A percentile compares a stretch with the other conserved stretches of the same genome.
phyloP scores from a whole-genome alignment of 495 filamentous ascomycete genomes.

The Xanthoparmelia taractica region DNA sequence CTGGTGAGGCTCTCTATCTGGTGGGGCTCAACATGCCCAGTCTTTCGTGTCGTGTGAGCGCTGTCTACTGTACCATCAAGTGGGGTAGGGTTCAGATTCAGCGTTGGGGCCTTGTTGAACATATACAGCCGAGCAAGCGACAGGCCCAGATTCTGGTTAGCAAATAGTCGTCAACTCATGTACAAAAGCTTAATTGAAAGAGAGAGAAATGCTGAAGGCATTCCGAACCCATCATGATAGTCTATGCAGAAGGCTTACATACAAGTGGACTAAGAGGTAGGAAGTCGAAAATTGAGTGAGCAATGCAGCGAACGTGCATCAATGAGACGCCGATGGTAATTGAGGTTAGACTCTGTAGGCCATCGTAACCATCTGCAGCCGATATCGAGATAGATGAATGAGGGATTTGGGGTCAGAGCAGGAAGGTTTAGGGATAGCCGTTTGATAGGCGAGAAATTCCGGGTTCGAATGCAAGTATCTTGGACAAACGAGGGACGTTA shows the following conservation, averaged over 20 bases:
- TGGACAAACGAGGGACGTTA: background rate
- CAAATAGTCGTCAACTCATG: conserved; percentile 5
- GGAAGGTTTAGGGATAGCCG: background rate
- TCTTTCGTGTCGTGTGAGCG: conserved; percentile 1
- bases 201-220: background rate
- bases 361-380: background rate
- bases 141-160: conserved; percentile 1
- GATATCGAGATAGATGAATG: background rate
- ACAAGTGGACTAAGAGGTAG: background rate
- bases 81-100: conserved; percentile 11
- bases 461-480: background rate
- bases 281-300: background rate
- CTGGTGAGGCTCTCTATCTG: background rate
- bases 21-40: background rate
- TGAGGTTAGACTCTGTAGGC: background rate
- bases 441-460: background rate
- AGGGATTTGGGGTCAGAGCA: background rate
- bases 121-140: conserved; percentile 6
- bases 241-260: background rate
- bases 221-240: background rate
- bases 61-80: conserved; percentile 6
- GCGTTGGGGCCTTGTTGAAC: conserved; percentile 9
- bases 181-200: conserved; percentile 10
- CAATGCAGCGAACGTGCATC: background rate
- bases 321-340: background rate